Base-by-base conservation (phyloP, 2,329 filamentous ascomycete species). In the Botrytis byssoidea region DNA sequence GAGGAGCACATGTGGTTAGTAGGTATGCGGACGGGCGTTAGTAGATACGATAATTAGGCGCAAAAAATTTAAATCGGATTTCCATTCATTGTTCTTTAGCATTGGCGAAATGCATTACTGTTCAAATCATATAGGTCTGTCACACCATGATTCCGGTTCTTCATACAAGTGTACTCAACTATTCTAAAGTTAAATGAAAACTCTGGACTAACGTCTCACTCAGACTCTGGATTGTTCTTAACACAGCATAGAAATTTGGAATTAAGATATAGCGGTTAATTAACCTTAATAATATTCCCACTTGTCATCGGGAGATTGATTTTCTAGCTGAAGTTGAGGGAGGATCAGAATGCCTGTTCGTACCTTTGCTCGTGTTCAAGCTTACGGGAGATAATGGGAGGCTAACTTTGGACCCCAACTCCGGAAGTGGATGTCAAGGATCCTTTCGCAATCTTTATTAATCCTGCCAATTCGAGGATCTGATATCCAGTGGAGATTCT, bases 11-110 rank as follows among this genome's bases (percentile, higher is more conserved):
- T 60, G 61, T 68, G 48, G 40, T 37, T 29, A 67, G 59, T 51
- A 72, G 48, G 71, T 29, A 59, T 35, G 70, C 37, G 51, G 48
- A 35, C 44, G 63, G 71, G 71, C 63, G 71, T 72, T 69, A 32
- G 37, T 72, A 72, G 71, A 72, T 69, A 72, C 16, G 51, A 72
- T 69, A 61, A 22, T 72, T 29, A 18, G 71, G 64, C 29, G 63
- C 63, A 72, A 59, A 72, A 69, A 40, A 40, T 48, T 32, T 35
- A 61, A 29, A 57, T 69, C 48, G 57, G 16, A 69, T 57, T 57
- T 57, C 37, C 1, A 42, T 57, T 42, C 66, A 69, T 32, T 32
- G 18, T 42, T 42, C 5, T 32, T 37, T 25, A 14, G 25, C 18
- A 22, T 25, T 37, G 22, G 20, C 55, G 18, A 42, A 3, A 32